Percentiles rank a stretch among this genome's conserved stretches.
phyloP scores from a whole-genome alignment of 2,329 filamentous ascomycete species.

The Penicillium sp. region DNA sequence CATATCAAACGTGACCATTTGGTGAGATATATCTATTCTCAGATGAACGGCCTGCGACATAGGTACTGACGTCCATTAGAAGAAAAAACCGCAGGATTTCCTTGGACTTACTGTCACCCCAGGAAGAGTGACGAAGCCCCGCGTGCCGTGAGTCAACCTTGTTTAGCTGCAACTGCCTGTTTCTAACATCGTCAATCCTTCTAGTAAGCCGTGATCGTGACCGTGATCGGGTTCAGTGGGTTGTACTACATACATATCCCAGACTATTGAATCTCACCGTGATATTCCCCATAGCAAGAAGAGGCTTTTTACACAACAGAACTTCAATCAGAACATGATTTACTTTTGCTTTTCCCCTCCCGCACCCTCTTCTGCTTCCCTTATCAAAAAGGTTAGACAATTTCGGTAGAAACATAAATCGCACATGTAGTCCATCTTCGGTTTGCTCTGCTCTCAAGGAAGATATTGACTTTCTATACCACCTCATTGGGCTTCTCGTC shows the following conservation, averaged over 20 bases:
- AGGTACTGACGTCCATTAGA: background rate
- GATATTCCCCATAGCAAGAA: too few relatives aligned
- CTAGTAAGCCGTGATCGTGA: background rate
- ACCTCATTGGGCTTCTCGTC: too few relatives aligned
- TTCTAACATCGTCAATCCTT: background rate
- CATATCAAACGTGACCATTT: background rate
- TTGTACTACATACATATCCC: background rate
- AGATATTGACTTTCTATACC: too few relatives aligned
- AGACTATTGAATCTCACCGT: background rate
- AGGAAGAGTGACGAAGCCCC: background rate
- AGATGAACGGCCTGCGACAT: background rate
- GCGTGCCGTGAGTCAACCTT: background rate
- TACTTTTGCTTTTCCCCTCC: background rate
- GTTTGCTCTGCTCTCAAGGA: too few relatives aligned
- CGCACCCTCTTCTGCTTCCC: background rate
- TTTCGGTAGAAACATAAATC: too few relatives aligned
- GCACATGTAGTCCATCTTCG: too few relatives aligned
- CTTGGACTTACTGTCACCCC: background rate
- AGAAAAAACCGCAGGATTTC: background rate
- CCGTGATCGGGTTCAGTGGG: rapidly evolving
- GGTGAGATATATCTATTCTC: background rate
- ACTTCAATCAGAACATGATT: background rate
- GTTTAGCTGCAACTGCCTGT: too few relatives aligned
- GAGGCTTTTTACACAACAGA: too few relatives aligned
- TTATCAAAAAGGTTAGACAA: too few relatives aligned